phyloP scores from a whole-genome alignment of 2,329 filamentous ascomycete genomes.

The Colletotrichum shisoi region DNA sequence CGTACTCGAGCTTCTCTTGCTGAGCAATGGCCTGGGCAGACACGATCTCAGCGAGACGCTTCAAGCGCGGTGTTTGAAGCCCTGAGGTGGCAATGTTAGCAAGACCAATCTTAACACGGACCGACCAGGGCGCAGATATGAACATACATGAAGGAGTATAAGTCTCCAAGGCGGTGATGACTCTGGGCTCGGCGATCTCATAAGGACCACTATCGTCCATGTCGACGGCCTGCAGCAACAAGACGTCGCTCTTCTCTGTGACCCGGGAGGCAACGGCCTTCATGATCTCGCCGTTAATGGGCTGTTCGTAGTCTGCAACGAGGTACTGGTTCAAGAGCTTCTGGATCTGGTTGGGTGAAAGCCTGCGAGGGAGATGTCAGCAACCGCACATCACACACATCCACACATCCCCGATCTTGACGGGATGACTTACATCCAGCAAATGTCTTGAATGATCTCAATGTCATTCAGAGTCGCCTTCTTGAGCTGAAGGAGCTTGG shows the following conservation, averaged over 20 bases:
- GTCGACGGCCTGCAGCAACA: slow-evolving; percentile 91
- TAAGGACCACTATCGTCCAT: slow-evolving; percentile 99
- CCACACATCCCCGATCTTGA: not conserved
- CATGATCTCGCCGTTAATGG: slow-evolving; percentile 99
- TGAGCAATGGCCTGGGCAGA: slow-evolving; percentile 95
- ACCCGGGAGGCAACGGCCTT: slow-evolving; percentile 97
- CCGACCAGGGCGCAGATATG: too few species aligned
- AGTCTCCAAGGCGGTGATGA: slow-evolving; percentile 95
- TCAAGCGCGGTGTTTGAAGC: slow-evolving; percentile 94
- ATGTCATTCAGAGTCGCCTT: slow-evolving; percentile 99
- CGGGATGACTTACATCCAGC: slow-evolving; percentile 85
- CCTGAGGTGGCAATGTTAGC: slow-evolving; percentile 60
- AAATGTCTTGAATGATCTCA: slow-evolving; percentile 99
- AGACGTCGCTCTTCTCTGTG: slow-evolving; percentile 96
- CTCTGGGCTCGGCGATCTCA: slow-evolving; percentile 95
- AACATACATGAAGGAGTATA: slow-evolving; percentile 94
- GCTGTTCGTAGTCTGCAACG: slow-evolving; percentile 98
- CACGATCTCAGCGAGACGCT: slow-evolving; percentile 97
- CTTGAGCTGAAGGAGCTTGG: slow-evolving; percentile 96
- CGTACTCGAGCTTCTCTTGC: slow-evolving; percentile 80
- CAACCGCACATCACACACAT: not conserved
- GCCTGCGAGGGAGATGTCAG: slow-evolving; percentile 59
- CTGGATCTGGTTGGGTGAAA: slow-evolving; percentile 98
- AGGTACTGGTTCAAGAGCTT: slow-evolving; percentile 98
- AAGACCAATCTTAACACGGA: slow-evolving; percentile 35